These are phyloP conservation scores for Aspergillaceae sp. DNA, from an alignment of 2,329 filamentous ascomycete genomes.

Conservation along the genomic window DNA sequence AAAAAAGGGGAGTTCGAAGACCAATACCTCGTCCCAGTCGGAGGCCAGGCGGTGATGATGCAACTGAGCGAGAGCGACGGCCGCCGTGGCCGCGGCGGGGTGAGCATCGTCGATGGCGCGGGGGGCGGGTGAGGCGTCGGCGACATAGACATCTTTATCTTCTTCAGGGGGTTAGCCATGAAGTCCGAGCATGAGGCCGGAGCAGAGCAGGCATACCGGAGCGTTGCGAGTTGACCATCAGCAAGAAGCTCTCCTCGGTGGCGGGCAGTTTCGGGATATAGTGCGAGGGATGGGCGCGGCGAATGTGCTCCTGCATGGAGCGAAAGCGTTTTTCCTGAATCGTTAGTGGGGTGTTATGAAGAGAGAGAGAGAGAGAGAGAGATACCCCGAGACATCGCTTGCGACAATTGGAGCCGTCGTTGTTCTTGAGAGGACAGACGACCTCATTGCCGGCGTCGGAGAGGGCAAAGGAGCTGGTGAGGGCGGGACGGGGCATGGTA, in stretches of 20 bases:
- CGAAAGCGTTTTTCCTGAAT: slow-evolving; percentile 85
- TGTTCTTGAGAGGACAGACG: slow-evolving; percentile 88
- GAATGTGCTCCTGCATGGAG: slow-evolving; percentile 99
- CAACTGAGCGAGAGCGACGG: slow-evolving; percentile 78
- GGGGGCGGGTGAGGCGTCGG: slow-evolving; percentile 59
- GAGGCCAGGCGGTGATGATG: slow-evolving; percentile 67
- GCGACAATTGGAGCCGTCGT: slow-evolving; percentile 92
- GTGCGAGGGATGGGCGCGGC: slow-evolving; percentile 89
- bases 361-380: slow-evolving; percentile 7
- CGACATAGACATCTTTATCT: slow-evolving; percentile 59
- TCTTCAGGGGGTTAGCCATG: slow-evolving; percentile 17
- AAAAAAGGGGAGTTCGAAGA: too few relatives aligned
- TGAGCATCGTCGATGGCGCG: slow-evolving; percentile 60
- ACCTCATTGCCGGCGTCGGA: slow-evolving; percentile 92
- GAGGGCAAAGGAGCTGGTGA: slow-evolving; percentile 86
- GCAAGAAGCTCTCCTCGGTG: slow-evolving; percentile 91
- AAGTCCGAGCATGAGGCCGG: slow-evolving; percentile 8
- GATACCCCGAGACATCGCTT: slow-evolving; percentile 98
- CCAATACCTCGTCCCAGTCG: slow-evolving; percentile 53
- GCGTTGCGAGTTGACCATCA: slow-evolving; percentile 60
- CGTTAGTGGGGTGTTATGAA: slow-evolving; percentile 6
- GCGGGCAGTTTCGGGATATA: slow-evolving; percentile 97
- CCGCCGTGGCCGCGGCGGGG: slow-evolving; percentile 65
- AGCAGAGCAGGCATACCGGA: background rate
- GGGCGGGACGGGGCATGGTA: slow-evolving; percentile 58